A percentile compares a stretch with the other conserved stretches of the same genome.
phyloP scores from a whole-genome alignment of 306 rosid genomes.

The Glycyrrhiza uralensis region DNA sequence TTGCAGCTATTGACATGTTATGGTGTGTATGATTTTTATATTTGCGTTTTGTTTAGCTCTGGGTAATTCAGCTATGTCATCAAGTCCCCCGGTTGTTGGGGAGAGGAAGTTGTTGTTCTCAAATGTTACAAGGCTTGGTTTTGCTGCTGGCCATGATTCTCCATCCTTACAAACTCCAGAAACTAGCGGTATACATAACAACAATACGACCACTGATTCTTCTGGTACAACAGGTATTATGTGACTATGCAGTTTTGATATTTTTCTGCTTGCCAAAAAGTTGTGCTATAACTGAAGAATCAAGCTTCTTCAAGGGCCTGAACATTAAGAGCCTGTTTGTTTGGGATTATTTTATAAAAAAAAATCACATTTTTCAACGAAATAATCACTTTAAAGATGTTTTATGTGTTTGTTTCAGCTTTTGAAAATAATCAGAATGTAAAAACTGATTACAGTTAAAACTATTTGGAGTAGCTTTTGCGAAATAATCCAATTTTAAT shows the following conservation, averaged over 20 bases:
- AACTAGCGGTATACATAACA: conserved; percentile 30
- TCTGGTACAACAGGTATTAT: conserved; percentile 48
- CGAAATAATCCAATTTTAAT: no score
- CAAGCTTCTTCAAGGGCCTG: not conserved
- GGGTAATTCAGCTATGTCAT: conserved; percentile 62
- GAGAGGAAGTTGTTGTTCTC: conserved; percentile 77
- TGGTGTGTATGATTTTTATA: not conserved
- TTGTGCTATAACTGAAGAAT: not conserved
- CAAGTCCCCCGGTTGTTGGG: conserved; percentile 73
- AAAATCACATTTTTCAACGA: no score
- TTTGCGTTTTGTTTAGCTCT: conserved; percentile 53
- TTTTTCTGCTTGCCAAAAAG: conserved; percentile 6
- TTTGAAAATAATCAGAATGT: no score
- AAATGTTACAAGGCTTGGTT: conserved; percentile 83
- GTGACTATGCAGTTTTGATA: not conserved
- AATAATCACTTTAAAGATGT: no score
- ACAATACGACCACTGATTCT: conserved; percentile 30
- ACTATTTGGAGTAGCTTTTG: no score
- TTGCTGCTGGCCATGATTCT: conserved; percentile 94
- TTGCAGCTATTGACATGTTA: not conserved
- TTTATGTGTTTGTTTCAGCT: no score
- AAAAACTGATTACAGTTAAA: no score
- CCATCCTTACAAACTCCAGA: conserved; percentile 73
- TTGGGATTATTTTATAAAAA: no score
- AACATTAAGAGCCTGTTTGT: no score